Base-by-base conservation (phyloP, 192 early-diverging fungal species). In the Chytriomyces hyalinus region DNA sequence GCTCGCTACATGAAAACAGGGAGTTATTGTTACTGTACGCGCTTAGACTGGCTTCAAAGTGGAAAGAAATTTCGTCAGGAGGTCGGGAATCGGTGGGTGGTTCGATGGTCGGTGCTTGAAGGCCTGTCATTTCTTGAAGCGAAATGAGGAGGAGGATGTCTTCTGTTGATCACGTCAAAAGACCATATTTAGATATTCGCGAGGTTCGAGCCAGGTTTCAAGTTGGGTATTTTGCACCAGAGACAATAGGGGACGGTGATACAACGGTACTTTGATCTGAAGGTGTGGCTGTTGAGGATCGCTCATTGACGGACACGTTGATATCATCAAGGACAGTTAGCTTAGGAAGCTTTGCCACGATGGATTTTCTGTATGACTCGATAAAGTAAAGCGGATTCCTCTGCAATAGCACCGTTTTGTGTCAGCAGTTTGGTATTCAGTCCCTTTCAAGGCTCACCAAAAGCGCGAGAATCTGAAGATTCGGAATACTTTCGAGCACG, bases 391-490 rank as follows among this genome's bases (percentile, higher is more conserved):
- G 10, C 24, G 77, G 77, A 44, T 78, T 78, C 49, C 69, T 61
- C 77, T 78, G 22, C 11, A n/a, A n/a, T 47, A 5, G 4, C 53
- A 3, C 53, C 36, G 36, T 1, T 65, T 65, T 65, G 1, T 15
- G 15, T 65, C 22, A 48, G 28, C 20, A 49, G 1, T 65, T 66
- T 0, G 48, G 45, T 10, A 9, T 20, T 28, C 28, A 13, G n/a
- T 59, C 6, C 15, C 66, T n/a, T 45, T 78, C n/a, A 70, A 62
- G 45, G 44, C 62, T 78, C 36, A 78, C 80, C 67, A 76, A 46
- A 17, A 82, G 72, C 13, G 71, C 63, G 9, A 82, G 70, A 15
- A 80, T 71, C 59, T 79, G 74, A 1, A 82, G 75, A 65, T 71
- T 69, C 2, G 74, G 65, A 28, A 76, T 43, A 9, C 20, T 43